Evolutionary conservation across 371 early-diverging fungal species (phyloP).

Genomic region (Lichtheimia corymbifera): DNA sequence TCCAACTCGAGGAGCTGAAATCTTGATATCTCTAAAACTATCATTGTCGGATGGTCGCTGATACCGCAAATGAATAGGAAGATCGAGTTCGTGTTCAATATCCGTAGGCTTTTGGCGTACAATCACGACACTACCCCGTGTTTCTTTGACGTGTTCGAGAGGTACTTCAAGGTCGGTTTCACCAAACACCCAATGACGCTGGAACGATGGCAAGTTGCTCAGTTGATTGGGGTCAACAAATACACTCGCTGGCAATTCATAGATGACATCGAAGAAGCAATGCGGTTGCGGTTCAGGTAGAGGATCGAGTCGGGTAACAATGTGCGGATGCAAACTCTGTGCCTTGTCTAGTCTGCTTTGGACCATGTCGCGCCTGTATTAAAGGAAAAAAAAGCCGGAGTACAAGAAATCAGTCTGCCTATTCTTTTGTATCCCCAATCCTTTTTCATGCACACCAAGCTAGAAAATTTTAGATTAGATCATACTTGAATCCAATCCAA

Average conservation of each 20-base stretch:
- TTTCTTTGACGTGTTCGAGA: slow-evolving; percentile 37
- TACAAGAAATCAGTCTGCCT: neutral
- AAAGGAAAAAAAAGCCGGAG: neutral
- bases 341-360: slow-evolving; percentile 10
- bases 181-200: slow-evolving; percentile 33
- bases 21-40: slow-evolving; percentile 22
- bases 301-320: slow-evolving; percentile 22
- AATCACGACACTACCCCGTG: slow-evolving; percentile 40
- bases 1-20: slow-evolving; percentile 36
- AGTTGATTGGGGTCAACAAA: slow-evolving; percentile 54
- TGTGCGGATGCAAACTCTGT: slow-evolving; percentile 41
- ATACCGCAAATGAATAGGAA: slow-evolving; percentile 51
- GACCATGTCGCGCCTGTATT: too few species aligned
- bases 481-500: too few species aligned
- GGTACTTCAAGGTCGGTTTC: slow-evolving; percentile 50
- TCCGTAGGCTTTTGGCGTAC: slow-evolving; percentile 18
- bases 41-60: slow-evolving; percentile 32
- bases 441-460: too few species aligned
- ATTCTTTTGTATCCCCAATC: too few species aligned
- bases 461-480: too few species aligned
- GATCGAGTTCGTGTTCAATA: slow-evolving; percentile 16
- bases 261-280: slow-evolving; percentile 38
- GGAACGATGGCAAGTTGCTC: slow-evolving; percentile 10
- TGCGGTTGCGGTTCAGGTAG: neutral
- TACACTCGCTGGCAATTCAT: slow-evolving; percentile 43